A percentile compares a stretch with the other conserved stretches of the same genome.
Evolutionary conservation across 2,329 filamentous ascomycete species (phyloP).

Genomic region (Xylaria sp.): DNA sequence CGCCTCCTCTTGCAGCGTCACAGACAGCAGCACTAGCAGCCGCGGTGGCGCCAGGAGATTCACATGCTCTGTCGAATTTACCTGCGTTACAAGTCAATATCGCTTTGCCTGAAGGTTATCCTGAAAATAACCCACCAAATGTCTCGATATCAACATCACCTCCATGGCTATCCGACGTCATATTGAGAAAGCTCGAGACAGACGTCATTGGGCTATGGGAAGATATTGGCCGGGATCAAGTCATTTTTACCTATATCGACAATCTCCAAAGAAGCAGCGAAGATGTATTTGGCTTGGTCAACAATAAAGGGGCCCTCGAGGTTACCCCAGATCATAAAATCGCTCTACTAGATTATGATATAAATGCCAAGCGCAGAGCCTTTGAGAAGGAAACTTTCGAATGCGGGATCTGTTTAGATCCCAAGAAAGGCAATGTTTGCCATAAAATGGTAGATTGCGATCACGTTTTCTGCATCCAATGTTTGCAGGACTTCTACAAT

Average conservation of each 20-base stretch:
- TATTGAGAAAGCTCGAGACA: slow-evolving; percentile 61
- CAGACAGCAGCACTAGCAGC: slow-evolving; percentile 27
- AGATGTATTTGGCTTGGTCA: slow-evolving; percentile 68
- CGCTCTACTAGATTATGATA: slow-evolving; percentile 81
- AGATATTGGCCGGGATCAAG: slow-evolving; percentile 67
- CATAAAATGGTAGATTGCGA: slow-evolving; percentile 85
- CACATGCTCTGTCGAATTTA: slow-evolving; percentile 65
- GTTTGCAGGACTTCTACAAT: slow-evolving; percentile 90
- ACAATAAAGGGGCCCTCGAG: slow-evolving; percentile 60
- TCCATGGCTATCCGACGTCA: slow-evolving; percentile 65
- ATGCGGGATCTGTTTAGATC: slow-evolving; percentile 89
- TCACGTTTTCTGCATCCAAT: slow-evolving; percentile 92
- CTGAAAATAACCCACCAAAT: slow-evolving; percentile 61
- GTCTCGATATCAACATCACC: slow-evolving; percentile 65
- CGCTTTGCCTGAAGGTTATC: slow-evolving; percentile 68
- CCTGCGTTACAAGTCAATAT: slow-evolving; percentile 67
- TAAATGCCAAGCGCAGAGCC: slow-evolving; percentile 75
- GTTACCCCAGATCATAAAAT: slow-evolving; percentile 71
- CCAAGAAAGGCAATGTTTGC: slow-evolving; percentile 86
- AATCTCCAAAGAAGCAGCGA: slow-evolving; percentile 69
- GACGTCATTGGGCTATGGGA: slow-evolving; percentile 69
- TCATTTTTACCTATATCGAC: slow-evolving; percentile 73
- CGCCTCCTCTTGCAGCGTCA: slow-evolving; percentile 39
- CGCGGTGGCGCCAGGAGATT: slow-evolving; percentile 50
- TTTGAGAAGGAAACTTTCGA: slow-evolving; percentile 89